A percentile compares a stretch with the other conserved stretches of the same genome.
Conservation (phyloP, 371 early-diverging fungal genomes). For the Rhizopus delemar region DNA sequence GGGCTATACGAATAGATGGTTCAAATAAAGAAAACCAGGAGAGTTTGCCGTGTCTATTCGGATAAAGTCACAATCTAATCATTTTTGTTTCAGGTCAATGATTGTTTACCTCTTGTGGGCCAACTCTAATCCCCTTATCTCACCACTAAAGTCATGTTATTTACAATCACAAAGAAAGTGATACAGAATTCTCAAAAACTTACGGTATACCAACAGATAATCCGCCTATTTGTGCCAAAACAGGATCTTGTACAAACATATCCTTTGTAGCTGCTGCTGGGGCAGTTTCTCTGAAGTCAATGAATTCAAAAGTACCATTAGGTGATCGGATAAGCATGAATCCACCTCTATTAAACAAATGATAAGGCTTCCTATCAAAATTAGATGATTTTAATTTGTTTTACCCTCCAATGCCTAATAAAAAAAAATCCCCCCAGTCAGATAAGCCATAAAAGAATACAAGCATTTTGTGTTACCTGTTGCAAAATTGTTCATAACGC, state of each 20-base stretch:
- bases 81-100: too few relatives aligned
- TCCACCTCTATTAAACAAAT: slow-evolving; percentile 71
- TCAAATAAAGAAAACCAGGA: slow-evolving; percentile 86
- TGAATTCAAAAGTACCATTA: slow-evolving; percentile 58
- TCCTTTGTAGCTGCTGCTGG: slow-evolving; percentile 69
- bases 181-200: slow-evolving; percentile 43
- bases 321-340: slow-evolving; percentile 89
- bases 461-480: slow-evolving; percentile 72
- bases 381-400: background rate
- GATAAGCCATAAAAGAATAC: background rate
- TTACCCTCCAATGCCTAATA: slow-evolving; percentile 49
- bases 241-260: slow-evolving; percentile 74
- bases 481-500: slow-evolving; percentile 91
- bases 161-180: background rate
- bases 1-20: slow-evolving; percentile 78
- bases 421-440: slow-evolving; percentile 4
- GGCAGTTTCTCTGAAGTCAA: slow-evolving; percentile 92
- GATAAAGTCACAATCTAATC: too few relatives aligned
- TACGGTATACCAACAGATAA: slow-evolving; percentile 88
- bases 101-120: slow-evolving; percentile 67
- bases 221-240: slow-evolving; percentile 73
- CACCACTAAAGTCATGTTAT: slow-evolving; percentile 58
- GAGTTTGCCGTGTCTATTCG: slow-evolving; percentile 72
- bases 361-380: slow-evolving; percentile 2
- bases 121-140: slow-evolving; percentile 82